These are phyloP conservation scores for Cardamine occulta DNA, from an alignment of 345 rosid species.

Conservation along the genomic window DNA sequence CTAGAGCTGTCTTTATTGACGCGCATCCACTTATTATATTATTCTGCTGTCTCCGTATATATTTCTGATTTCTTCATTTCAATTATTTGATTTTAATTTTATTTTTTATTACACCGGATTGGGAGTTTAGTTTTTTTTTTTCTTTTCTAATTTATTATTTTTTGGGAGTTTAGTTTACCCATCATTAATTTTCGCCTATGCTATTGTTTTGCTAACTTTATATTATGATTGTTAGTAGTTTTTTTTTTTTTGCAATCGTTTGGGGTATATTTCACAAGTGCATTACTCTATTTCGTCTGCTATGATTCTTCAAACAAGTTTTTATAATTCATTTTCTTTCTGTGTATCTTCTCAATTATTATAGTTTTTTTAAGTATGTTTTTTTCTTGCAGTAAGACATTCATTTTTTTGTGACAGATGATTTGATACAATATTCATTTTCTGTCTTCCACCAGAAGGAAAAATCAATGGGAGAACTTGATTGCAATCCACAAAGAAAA, in stretches of 20 bases:
- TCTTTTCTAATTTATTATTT: too few relatives aligned
- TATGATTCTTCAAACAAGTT: not conserved
- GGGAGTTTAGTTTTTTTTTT: not conserved
- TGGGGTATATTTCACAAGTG: not conserved
- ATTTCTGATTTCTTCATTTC: not conserved
- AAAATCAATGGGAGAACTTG: slow-evolving; percentile 32
- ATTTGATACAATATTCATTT: slow-evolving; percentile 50
- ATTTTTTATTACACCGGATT: not conserved
- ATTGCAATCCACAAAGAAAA: slow-evolving; percentile 21
- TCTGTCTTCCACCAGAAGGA: slow-evolving; percentile 36
- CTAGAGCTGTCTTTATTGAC: slow-evolving; percentile 27
- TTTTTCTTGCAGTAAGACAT: not conserved
- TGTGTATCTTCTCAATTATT: slow-evolving; percentile 26
- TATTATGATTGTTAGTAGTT: not conserved
- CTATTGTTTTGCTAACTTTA: not conserved
- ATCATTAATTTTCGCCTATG: not conserved
- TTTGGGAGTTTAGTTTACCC: not conserved
- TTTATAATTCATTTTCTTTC: not conserved
- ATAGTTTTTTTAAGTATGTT: not conserved
- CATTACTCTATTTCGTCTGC: not conserved
- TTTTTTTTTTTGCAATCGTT: not conserved
- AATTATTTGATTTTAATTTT: not conserved
- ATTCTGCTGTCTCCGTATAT: not conserved
- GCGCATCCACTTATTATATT: slow-evolving; percentile 14
- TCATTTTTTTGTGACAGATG: slow-evolving; percentile 29